Conservation (phyloP, 148 eudicot species). For the Diospyros kaki region DNA sequence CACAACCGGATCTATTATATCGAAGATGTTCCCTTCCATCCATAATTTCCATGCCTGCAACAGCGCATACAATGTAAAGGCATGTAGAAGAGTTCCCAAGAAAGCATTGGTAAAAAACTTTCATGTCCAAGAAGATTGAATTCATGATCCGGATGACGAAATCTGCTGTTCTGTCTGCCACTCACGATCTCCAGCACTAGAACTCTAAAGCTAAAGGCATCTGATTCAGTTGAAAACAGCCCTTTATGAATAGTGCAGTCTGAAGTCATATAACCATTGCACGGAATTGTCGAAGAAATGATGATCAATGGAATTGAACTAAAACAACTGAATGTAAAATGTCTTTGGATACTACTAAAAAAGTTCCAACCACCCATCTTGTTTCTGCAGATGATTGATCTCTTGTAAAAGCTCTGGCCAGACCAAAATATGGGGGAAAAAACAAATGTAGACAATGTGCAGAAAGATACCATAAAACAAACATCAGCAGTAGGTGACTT, state of each 20-base stretch:
- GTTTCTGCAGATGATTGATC: neutral
- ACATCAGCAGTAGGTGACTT: no score
- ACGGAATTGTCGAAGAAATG: neutral
- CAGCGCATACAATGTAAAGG: neutral
- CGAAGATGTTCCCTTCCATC: neutral
- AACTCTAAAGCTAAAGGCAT: neutral
- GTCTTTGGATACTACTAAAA: neutral
- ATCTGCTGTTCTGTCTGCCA: neutral
- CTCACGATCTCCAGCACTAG: neutral
- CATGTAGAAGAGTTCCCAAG: no score
- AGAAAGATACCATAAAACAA: no score
- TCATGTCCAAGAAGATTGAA: neutral
- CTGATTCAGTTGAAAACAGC: neutral
- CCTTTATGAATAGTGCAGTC: neutral
- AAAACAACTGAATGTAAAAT: no score
- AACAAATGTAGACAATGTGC: no score
- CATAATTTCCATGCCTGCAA: slow-evolving; percentile 12
- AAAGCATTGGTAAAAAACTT: neutral
- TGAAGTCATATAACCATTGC: neutral
- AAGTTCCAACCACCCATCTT: neutral
- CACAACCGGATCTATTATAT: neutral
- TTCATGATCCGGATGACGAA: neutral
- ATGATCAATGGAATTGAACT: neutral
- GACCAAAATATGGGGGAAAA: neutral
- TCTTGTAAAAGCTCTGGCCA: neutral